phyloP scores from a whole-genome alignment of 768 basidiomycete genomes.

The Agaricus blazei region DNA sequence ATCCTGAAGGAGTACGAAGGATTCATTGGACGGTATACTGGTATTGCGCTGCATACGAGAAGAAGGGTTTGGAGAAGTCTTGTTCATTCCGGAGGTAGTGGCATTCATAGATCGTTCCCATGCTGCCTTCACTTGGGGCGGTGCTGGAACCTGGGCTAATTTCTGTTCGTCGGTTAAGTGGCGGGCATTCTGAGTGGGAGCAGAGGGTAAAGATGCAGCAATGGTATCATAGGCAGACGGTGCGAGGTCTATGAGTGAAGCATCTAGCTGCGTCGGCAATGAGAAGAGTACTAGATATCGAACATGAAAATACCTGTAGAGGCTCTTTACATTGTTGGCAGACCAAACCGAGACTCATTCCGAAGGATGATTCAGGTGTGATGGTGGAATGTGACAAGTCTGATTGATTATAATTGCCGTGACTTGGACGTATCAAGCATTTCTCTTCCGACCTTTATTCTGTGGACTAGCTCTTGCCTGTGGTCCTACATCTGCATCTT shows the following conservation, averaged over 20 bases:
- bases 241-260: conserved; percentile 82
- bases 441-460: not conserved
- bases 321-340: conserved; percentile 94
- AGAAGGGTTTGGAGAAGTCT: conserved; percentile 34
- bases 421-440: not conserved
- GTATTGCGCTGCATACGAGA: conserved; percentile 47
- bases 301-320: conserved; percentile 52
- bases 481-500: not conserved
- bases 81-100: conserved; percentile 23
- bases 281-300: conserved; percentile 8
- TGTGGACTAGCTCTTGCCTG: not conserved
- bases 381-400: conserved; percentile 6
- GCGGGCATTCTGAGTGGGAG: conserved; percentile 28
- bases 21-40: conserved; percentile 65
- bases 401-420: not conserved
- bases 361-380: not conserved
- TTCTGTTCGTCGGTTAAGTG: conserved; percentile 24
- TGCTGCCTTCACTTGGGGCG: conserved; percentile 50
- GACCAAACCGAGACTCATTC: conserved; percentile 44
- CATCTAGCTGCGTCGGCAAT: conserved; percentile 59
- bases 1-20: conserved; percentile 88
- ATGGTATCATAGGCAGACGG: conserved; percentile 88
- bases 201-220: conserved; percentile 57
- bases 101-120: conserved; percentile 56
- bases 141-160: conserved; percentile 38